A percentile compares a stretch with the other conserved stretches of the same genome.
phyloP scores from a whole-genome alignment of 805 yeast genomes.

The Wickerhamomyces pijperi region DNA sequence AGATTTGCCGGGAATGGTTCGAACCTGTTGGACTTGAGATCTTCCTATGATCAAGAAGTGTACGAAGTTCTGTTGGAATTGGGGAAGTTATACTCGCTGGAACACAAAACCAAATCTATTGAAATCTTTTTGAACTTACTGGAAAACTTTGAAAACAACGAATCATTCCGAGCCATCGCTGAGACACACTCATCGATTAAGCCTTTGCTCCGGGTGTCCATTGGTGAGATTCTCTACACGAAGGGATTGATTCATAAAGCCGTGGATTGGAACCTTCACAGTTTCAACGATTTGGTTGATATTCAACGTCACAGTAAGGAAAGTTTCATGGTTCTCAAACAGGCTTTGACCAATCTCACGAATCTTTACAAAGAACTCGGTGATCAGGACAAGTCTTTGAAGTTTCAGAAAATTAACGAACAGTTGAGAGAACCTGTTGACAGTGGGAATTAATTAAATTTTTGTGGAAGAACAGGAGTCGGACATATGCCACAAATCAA shows the following conservation, averaged over 20 bases:
- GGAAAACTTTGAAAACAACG: conserved; percentile 7
- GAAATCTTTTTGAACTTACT: conserved; percentile 23
- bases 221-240: conserved; percentile 31
- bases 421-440: too few relatives aligned
- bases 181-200: background rate
- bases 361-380: conserved; percentile 8
- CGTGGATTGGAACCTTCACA: conserved; percentile 29
- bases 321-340: conserved; percentile 27
- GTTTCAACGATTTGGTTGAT: conserved; percentile 24
- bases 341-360: conserved; percentile 24
- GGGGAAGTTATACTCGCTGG: conserved; percentile 14
- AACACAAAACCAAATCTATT: conserved; percentile 17
- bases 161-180: background rate
- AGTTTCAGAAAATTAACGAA: background rate
- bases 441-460: too few relatives aligned
- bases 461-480: too few relatives aligned
- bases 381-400: conserved; percentile 3
- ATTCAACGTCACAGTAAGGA: conserved; percentile 20
- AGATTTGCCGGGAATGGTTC: conserved; percentile 11
- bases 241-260: conserved; percentile 23
- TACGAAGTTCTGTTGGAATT: conserved; percentile 16
- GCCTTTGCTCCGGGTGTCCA: conserved; percentile 29
- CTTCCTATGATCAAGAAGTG: conserved; percentile 13
- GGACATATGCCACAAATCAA: too few relatives aligned
- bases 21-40: conserved; percentile 4